Conservation (phyloP, 2,329 filamentous ascomycete genomes). For the Metarhizium sp. region DNA sequence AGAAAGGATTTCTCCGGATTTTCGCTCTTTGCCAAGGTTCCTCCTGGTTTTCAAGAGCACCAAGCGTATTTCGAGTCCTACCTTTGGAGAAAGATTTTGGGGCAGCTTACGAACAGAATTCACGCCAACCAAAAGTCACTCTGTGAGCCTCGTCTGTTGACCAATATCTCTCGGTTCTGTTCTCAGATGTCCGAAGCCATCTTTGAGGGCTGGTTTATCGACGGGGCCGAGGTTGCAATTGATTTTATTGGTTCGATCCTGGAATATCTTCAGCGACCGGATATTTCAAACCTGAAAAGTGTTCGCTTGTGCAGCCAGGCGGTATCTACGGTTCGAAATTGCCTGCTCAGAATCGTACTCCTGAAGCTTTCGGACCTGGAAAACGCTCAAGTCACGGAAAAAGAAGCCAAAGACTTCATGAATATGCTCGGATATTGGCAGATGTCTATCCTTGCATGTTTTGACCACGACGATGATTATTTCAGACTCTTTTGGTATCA, state of each 20-base stretch:
- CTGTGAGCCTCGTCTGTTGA: slow-evolving; percentile 72
- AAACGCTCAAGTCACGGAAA: slow-evolving; percentile 46
- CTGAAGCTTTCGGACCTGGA: slow-evolving; percentile 79
- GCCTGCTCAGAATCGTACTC: slow-evolving; percentile 70
- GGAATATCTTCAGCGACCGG: slow-evolving; percentile 81
- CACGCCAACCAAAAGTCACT: slow-evolving; percentile 63
- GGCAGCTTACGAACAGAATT: slow-evolving; percentile 59
- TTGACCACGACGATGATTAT: slow-evolving; percentile 71
- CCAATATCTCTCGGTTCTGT: slow-evolving; percentile 75
- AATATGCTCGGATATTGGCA: slow-evolving; percentile 93
- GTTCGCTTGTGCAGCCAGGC: slow-evolving; percentile 87
- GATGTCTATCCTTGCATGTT: slow-evolving; percentile 71
- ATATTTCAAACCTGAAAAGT: slow-evolving; percentile 71
- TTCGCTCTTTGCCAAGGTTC: slow-evolving; percentile 75
- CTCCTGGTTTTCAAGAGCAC: slow-evolving; percentile 87
- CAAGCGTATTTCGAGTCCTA: slow-evolving; percentile 95
- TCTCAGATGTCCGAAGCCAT: slow-evolving; percentile 79
- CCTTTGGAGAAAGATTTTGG: slow-evolving; percentile 65
- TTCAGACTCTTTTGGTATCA: slow-evolving; percentile 86
- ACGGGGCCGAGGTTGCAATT: slow-evolving; percentile 72
- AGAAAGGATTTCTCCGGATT: slow-evolving; percentile 90
- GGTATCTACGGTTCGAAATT: slow-evolving; percentile 63
- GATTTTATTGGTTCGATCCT: slow-evolving; percentile 80
- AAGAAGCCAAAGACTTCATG: slow-evolving; percentile 62
- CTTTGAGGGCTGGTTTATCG: slow-evolving; percentile 93